A percentile compares a stretch with the other conserved stretches of the same genome.
These are phyloP conservation scores for Penicillium freii DNA, from an alignment of 2,329 filamentous ascomycete species.

Conservation along the genomic window DNA sequence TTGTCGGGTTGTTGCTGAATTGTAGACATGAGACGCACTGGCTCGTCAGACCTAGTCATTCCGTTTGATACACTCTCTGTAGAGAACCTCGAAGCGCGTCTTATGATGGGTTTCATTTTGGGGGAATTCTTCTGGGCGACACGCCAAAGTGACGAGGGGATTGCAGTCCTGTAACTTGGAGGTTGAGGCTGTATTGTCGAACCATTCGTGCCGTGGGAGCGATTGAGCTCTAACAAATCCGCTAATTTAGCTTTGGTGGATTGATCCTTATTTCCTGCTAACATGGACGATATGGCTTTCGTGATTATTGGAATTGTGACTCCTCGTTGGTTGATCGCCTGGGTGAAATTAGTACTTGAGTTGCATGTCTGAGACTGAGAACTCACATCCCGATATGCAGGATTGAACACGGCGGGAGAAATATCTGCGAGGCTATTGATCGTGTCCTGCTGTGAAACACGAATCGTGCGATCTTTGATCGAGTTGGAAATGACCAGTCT, in stretches of 20 bases:
- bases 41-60: background rate
- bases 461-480: slow-evolving; percentile 4
- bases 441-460: background rate
- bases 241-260: slow-evolving; percentile 15
- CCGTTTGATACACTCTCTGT: background rate
- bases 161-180: slow-evolving; percentile 14
- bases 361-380: background rate
- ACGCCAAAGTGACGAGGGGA: slow-evolving; percentile 35
- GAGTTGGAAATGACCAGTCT: slow-evolving; percentile 16
- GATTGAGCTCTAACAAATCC: slow-evolving; percentile 3
- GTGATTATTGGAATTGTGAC: slow-evolving; percentile 36
- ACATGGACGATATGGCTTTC: slow-evolving; percentile 35
- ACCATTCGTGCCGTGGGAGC: background rate
- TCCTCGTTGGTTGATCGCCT: slow-evolving; percentile 39
- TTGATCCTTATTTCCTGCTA: slow-evolving; percentile 24
- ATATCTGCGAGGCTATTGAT: slow-evolving; percentile 24
- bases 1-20: background rate
- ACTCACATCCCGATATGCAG: slow-evolving; percentile 32
- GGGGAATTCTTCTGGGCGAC: slow-evolving; percentile 31
- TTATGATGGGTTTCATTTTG: slow-evolving; percentile 12
- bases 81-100: background rate
- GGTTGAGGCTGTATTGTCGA: background rate
- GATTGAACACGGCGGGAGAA: slow-evolving; percentile 32
- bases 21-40: background rate
- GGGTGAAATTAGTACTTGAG: background rate